Evolutionary conservation across 306 rosid species (phyloP).

Genomic region (Ammopiptanthus mongolicus): DNA sequence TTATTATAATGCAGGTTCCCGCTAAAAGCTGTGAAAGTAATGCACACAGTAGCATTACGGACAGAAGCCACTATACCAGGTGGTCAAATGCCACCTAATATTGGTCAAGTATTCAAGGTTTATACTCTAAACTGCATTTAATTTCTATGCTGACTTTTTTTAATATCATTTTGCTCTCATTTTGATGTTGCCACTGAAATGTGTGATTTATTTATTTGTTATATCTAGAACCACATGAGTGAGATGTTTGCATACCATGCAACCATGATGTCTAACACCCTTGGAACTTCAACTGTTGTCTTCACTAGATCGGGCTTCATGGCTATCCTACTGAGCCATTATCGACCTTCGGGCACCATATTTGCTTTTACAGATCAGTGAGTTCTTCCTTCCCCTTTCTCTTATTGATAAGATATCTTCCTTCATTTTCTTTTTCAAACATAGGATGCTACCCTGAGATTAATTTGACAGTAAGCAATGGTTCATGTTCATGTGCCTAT

Average conservation of each 20-base stretch:
- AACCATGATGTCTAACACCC: conserved; percentile 96
- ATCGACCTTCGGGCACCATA: conserved; percentile 83
- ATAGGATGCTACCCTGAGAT: not conserved
- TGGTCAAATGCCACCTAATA: conserved; percentile 75
- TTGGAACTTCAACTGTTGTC: conserved; percentile 90
- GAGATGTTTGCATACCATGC: conserved; percentile 99
- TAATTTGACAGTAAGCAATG: not conserved
- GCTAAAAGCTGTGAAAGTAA: conserved; percentile 88
- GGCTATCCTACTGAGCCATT: conserved; percentile 88
- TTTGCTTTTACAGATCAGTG: conserved; percentile 92
- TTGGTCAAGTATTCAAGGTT: conserved; percentile 95
- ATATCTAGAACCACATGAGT: conserved; percentile 82
- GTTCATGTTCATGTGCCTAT: not conserved
- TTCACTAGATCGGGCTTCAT: conserved; percentile 93
- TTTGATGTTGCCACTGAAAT: conserved; percentile 1
- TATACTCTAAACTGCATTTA: not conserved
- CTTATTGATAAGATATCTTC: not conserved
- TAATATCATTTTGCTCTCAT: not conserved
- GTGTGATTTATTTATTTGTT: not conserved
- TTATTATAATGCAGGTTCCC: conserved; percentile 63
- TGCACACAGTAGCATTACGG: conserved; percentile 95
- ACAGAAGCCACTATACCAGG: conserved; percentile 79
- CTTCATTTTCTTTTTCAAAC: not conserved
- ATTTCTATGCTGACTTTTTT: not conserved
- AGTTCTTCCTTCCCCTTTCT: conserved; percentile 30